Base-by-base conservation (phyloP, 768 basidiomycete genomes). In the Calocybe cyanea region DNA sequence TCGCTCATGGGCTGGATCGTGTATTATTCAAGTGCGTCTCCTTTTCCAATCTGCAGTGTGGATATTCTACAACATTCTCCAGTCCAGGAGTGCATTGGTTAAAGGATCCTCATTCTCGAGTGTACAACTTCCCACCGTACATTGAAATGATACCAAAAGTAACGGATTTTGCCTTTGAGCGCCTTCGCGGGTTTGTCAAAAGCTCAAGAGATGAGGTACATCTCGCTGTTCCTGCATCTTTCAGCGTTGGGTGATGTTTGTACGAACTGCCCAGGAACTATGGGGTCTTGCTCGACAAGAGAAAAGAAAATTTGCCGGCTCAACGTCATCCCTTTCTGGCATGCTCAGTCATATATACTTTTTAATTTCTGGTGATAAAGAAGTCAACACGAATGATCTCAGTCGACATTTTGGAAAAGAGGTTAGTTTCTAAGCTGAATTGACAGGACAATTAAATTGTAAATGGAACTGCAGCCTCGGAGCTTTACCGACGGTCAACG, bases 1-100 rank as follows among this genome's bases (percentile, higher is more conserved):
- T 93, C 4, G 70, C 80, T 0, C 83, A 85, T 49, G 77, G 80
- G 1, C 67, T 93, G 3, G 80, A 84, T 32, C 73, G 86, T 7
- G 85, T 86, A 2, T 67, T 92, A 25, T 69, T 69, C 56, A 69
- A 67, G 67, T 67, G 48, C 9, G 60, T 28, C 25, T 11, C 50
- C 14, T n/a, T 10, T 39, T 13, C 34, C 6, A 36, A 23, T 21
- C 28, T 17, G 9, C 15, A 9, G 35, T 5, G 18, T 10, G 31
- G 9, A 10, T 48, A 37, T 13, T 18, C 37, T 6, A 23, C 23
- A 4, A 7, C 46, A 23, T 46, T 33, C 50, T 47, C 18, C 49
- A 96, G 93, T 54, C 89, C 87, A 4, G 89, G 90, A 8, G 85
- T 94, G 0, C 89, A 92, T 55, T 90, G 90, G 84, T 66, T 96